These are phyloP conservation scores for Naematelia encephala DNA, from an alignment of 768 basidiomycete species.

Conservation along the genomic window DNA sequence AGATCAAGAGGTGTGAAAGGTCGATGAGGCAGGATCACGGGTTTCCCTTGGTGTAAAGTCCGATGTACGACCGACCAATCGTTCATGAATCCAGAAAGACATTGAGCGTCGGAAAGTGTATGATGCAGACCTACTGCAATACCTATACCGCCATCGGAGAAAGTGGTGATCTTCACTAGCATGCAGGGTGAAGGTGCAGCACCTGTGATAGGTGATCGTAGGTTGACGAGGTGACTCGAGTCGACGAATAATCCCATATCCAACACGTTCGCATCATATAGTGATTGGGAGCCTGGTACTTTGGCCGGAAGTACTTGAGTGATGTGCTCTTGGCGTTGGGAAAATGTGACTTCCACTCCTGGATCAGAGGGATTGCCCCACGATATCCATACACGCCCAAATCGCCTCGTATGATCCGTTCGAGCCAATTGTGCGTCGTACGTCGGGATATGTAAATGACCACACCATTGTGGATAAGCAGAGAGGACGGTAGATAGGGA, in stretches of 20 bases:
- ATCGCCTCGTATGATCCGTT: constrained; percentile 11
- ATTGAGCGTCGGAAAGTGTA: constrained; percentile 4
- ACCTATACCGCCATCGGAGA: constrained; percentile 3
- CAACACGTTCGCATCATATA: background rate
- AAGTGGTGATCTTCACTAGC: constrained; percentile 11
- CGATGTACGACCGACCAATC: constrained; percentile 12
- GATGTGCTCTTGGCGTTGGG: background rate
- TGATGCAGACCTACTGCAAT: constrained; percentile 13
- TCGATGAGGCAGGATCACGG: constrained; percentile 1
- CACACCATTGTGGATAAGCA: constrained; percentile 12
- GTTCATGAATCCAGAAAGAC: background rate
- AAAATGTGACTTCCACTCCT: constrained; percentile 6
- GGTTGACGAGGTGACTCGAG: background rate
- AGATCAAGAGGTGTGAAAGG: constrained; percentile 9
- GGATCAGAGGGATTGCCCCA: constrained; percentile 5
- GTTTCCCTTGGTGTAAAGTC: background rate
- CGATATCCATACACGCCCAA: background rate
- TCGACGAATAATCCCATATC: background rate
- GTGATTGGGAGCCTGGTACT: background rate
- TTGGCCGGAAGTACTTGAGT: background rate
- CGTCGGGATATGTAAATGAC: constrained; percentile 1
- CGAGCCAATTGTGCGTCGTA: background rate
- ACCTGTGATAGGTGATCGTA: background rate
- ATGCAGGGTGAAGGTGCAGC: background rate
- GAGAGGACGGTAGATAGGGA: constrained; percentile 5